Evolutionary conservation across 164 flowering plant genomes (phyloP), one percentile per base, ranked within the genome.

Genomic region (Akebia trifoliata): DNA sequence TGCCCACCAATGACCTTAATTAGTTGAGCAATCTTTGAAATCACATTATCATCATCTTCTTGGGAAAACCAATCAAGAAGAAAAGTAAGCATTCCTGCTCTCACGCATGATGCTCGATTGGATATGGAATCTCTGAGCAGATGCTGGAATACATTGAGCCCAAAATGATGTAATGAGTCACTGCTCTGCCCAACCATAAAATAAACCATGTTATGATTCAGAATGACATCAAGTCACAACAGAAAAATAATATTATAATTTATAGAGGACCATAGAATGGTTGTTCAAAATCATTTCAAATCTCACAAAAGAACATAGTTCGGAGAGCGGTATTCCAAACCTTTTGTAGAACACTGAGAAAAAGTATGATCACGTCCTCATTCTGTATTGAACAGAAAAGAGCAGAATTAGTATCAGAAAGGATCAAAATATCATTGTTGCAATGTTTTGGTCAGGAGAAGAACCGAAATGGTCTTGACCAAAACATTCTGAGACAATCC

Each of bases 1-100:
- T 94, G 88, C 21, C 97, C 97, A 66, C 99, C 99, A 71, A 74
- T 81, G 44, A 83, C 84, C 73, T 88, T 91, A 73, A 90, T 82
- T 65, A 94, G 64, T 55, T 79, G 91, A 4, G 86, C 77, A 70
- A 90, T 74, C 74, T 83, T 77, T 67, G 73, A 64, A 64, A 88
- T 70, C 50, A 78, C 72, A 62, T 67, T 67, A 31, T 79, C 89
- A 59, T 72, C 59, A 28, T 71, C 82, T 71, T 88, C 97, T 62
- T 74, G 63, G 7, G 82, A 70, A 76, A 87, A 90, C 99, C 99
- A 94, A 71, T 85, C 89, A 68, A 90, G 93, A 76, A 94, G 96
- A 73, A 90, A 85, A 65, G 70, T 77, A 35, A 94, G 96, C 93
- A 88, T 88, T 74, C 97, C 97, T 26, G 96, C 95, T 74, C 86